These are phyloP conservation scores for Leptographium wingfieldii DNA, from an alignment of 2,329 filamentous ascomycete species.

Conservation along the genomic window DNA sequence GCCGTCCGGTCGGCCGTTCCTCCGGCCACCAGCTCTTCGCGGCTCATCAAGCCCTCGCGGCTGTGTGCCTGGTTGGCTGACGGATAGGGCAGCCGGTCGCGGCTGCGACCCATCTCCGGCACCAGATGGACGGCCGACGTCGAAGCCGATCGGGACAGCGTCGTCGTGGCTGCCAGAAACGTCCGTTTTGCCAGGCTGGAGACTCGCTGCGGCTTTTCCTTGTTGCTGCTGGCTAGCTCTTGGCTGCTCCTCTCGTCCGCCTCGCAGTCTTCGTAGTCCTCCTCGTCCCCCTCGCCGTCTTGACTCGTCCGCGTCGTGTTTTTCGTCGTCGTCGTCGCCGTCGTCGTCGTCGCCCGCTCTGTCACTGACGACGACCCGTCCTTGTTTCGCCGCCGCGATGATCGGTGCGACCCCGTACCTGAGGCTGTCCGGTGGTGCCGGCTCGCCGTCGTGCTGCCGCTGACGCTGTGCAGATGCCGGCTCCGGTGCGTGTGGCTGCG, in stretches of 20 bases:
- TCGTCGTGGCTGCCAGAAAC: not conserved
- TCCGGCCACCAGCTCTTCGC: constrained; percentile 32
- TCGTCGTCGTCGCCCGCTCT: not conserved
- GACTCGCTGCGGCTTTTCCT: not conserved
- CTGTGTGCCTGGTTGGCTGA: constrained; percentile 82
- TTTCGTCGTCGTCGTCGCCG: not conserved
- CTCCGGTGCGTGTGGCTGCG: constrained; percentile 5
- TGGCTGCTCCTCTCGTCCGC: not conserved
- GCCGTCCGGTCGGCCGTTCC: constrained; percentile 20
- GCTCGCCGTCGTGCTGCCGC: not conserved
- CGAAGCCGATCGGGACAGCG: not conserved
- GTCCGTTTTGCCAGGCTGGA: not conserved
- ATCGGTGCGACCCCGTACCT: not conserved
- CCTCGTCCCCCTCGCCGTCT: not conserved
- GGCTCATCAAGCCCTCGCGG: constrained; percentile 65
- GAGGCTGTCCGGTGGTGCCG: not conserved
- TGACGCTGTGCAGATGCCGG: not conserved
- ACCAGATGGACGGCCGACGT: constrained; percentile 26
- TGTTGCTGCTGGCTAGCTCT: not conserved
- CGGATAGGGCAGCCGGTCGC: constrained; percentile 57
- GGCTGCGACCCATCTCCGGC: constrained; percentile 30
- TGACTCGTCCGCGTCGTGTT: too few relatives aligned
- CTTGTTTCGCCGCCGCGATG: not conserved
- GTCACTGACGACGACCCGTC: not conserved
- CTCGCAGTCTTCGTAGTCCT: not conserved